Evolutionary conservation across 495 filamentous ascomycete species (phyloP).

Genomic region (Pyrenopolyporus hunteri): DNA sequence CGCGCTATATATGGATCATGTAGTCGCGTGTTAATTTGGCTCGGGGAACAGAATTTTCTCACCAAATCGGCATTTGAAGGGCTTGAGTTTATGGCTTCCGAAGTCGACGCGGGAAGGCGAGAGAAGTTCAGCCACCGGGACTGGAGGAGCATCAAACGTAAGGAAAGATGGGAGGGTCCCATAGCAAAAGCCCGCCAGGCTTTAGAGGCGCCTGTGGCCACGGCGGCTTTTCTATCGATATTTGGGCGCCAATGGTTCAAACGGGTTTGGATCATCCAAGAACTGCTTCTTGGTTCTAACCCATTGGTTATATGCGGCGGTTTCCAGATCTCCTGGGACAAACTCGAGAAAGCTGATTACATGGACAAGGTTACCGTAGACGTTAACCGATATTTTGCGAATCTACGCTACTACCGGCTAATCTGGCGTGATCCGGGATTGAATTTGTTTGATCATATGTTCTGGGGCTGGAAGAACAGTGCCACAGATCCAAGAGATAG

Average conservation of each 20-base stretch:
- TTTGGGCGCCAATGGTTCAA: conserved; percentile 4
- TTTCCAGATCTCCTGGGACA: conserved; percentile 5
- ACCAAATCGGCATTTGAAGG: conserved; percentile 6
- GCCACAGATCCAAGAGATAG: not conserved
- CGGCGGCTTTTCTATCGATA: not conserved
- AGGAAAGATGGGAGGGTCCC: not conserved
- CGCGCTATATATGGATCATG: not conserved
- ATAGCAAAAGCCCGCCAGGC: not conserved
- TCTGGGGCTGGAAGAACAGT: conserved; percentile 1
- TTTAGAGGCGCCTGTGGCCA: not conserved
- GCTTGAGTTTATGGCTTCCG: conserved; percentile 4
- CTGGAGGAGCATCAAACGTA: conserved; percentile 4
- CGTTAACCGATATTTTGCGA: not conserved
- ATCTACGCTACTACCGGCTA: not conserved
- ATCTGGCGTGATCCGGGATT: not conserved
- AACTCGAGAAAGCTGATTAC: not conserved
- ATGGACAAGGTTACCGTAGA: not conserved
- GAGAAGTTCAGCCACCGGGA: not conserved
- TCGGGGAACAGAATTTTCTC: not conserved
- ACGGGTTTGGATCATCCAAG: conserved; percentile 8
- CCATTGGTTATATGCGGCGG: conserved; percentile 1
- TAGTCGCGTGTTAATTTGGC: conserved; percentile 4
- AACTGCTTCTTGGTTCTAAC: conserved; percentile 1
- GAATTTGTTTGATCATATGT: not conserved
- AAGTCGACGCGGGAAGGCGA: not conserved